Conservation (phyloP, 2,329 filamentous ascomycete genomes). For the Fusarium falciforme region DNA sequence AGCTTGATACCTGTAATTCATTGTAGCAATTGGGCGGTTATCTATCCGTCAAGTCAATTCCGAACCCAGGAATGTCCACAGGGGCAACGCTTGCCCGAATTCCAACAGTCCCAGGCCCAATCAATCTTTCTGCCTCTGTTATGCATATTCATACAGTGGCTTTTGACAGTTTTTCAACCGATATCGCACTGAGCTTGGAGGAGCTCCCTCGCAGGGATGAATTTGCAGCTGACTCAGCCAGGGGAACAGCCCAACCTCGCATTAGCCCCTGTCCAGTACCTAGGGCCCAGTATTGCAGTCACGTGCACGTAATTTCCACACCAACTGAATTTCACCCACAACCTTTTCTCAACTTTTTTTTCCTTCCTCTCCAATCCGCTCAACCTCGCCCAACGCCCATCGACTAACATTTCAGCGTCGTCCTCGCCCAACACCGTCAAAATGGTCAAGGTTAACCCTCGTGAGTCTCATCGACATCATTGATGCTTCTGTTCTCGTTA, state of each 20-base stretch:
- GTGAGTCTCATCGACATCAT: conserved; percentile 53
- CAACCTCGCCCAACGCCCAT: conserved; percentile 48
- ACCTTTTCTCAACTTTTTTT: conserved; percentile 14
- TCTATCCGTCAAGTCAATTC: background rate
- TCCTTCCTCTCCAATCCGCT: conserved; percentile 32
- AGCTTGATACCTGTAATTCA: background rate
- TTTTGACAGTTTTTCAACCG: background rate
- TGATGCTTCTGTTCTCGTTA: background rate
- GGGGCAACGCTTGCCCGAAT: background rate
- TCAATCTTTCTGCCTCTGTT: background rate
- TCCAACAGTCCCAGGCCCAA: background rate
- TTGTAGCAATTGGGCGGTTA: background rate
- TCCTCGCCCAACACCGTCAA: conserved; percentile 54
- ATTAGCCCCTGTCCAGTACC: background rate
- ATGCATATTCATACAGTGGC: background rate
- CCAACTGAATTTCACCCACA: conserved; percentile 48
- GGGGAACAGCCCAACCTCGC: background rate
- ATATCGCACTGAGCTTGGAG: background rate
- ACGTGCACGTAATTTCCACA: conserved; percentile 44
- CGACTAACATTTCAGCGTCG: conserved; percentile 39
- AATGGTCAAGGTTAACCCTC: conserved; percentile 78
- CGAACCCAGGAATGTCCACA: background rate
- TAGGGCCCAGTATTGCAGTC: conserved; percentile 36
- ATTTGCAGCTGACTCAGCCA: background rate
- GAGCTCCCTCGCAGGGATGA: background rate